Evolutionary conservation across 768 basidiomycete species (phyloP).

Genomic region (Hericium erinaceus): DNA sequence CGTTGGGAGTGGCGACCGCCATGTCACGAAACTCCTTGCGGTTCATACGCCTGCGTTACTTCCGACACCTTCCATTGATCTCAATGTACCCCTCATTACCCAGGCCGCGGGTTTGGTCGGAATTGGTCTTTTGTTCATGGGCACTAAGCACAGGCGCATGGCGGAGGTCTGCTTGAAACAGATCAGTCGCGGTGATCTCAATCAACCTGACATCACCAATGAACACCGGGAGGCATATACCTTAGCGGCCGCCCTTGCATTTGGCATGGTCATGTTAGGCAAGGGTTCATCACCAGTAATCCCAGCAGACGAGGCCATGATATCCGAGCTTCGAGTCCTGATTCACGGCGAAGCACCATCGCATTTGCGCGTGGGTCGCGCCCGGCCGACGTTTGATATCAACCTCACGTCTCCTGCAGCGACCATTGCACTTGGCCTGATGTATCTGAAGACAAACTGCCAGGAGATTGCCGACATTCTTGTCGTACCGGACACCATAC

Average conservation of each 20-base stretch:
- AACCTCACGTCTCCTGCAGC: conserved; percentile 91
- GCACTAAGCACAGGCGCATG: conserved; percentile 81
- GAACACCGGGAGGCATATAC: conserved; percentile 92
- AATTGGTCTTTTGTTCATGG: conserved; percentile 84
- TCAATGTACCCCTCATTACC: conserved; percentile 84
- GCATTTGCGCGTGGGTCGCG: conserved; percentile 24
- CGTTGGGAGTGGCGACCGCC: conserved; percentile 73
- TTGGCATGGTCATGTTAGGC: conserved; percentile 95
- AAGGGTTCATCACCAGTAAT: conserved; percentile 53
- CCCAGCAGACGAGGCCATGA: conserved; percentile 64
- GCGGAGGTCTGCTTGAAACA: conserved; percentile 87
- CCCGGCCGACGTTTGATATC: conserved; percentile 58
- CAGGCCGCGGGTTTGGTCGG: conserved; percentile 85
- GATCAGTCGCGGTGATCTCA: conserved; percentile 68
- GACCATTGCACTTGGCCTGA: conserved; percentile 80
- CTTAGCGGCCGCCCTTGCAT: conserved; percentile 78
- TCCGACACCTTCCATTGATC: conserved; percentile 76
- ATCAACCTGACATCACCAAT: conserved; percentile 74
- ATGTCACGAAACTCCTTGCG: conserved; percentile 85
- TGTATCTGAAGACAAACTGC: conserved; percentile 83
- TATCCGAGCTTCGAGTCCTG: conserved; percentile 62
- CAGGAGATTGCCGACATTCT: conserved; percentile 82
- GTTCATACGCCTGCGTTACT: conserved; percentile 92
- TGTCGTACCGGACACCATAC: conserved; percentile 69
- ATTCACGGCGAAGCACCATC: conserved; percentile 63